A percentile compares a stretch with the other conserved stretches of the same genome.
phyloP scores from a whole-genome alignment of 768 basidiomycete species.

The Phaffia australis region DNA sequence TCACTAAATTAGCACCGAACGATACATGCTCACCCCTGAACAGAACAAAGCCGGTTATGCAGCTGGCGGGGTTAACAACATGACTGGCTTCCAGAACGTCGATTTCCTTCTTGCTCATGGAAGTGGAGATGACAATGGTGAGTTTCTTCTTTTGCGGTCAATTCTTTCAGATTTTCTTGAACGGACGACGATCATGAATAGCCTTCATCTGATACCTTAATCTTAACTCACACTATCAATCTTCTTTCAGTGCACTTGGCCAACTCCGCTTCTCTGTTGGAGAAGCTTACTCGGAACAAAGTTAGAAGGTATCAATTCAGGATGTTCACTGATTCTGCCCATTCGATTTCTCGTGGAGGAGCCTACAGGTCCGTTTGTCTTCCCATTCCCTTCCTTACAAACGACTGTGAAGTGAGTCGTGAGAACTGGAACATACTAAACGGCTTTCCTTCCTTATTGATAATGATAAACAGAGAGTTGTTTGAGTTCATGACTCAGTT shows the following conservation, averaged over 20 bases:
- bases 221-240: neutral
- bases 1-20: slow-evolving; percentile 52
- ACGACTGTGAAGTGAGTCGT: neutral
- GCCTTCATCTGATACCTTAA: neutral
- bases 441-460: slow-evolving; percentile 60
- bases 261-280: slow-evolving; percentile 79
- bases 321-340: slow-evolving; percentile 86
- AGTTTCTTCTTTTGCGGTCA: neutral
- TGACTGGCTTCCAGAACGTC: slow-evolving; percentile 69
- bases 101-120: slow-evolving; percentile 84
- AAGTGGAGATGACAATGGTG: slow-evolving; percentile 78
- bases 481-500: slow-evolving; percentile 77
- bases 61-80: slow-evolving; percentile 75
- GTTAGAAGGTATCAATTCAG: slow-evolving; percentile 67
- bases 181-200: neutral
- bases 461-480: slow-evolving; percentile 60
- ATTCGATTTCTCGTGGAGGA: neutral
- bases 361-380: neutral
- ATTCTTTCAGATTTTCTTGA: neutral
- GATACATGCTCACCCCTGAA: slow-evolving; percentile 81
- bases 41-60: slow-evolving; percentile 78
- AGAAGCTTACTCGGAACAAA: slow-evolving; percentile 73
- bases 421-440: too few species aligned
- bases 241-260: slow-evolving; percentile 62
- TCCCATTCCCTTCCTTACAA: too few species aligned